phyloP scores from a whole-genome alignment of 2,329 filamentous ascomycete genomes.

The Fusarium longipes region DNA sequence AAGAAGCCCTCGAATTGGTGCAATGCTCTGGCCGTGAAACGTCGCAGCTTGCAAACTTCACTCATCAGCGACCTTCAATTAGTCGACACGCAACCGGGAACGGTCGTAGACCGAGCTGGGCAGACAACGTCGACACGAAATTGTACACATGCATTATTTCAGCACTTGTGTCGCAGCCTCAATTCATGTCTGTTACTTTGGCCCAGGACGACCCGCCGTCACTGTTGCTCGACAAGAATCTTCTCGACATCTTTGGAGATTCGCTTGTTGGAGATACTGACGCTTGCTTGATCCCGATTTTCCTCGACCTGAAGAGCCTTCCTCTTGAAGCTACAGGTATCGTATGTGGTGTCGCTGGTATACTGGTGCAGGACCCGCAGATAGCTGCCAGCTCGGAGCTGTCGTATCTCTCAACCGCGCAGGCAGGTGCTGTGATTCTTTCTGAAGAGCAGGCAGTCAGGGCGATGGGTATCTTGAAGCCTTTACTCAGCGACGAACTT shows the following conservation, averaged over 20 bases:
- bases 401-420: constrained; percentile 89
- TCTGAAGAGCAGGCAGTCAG: constrained; percentile 77
- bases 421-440: constrained; percentile 90
- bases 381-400: constrained; percentile 74
- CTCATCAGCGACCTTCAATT: constrained; percentile 52
- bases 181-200: constrained; percentile 79
- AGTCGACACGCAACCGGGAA: constrained; percentile 54
- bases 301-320: constrained; percentile 82
- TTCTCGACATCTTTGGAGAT: constrained; percentile 75
- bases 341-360: constrained; percentile 90
- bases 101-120: constrained; percentile 59
- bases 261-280: constrained; percentile 80
- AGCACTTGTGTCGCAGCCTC: constrained; percentile 70
- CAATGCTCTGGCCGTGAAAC: constrained; percentile 79
- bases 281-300: constrained; percentile 83
- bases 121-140: constrained; percentile 70
- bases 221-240: constrained; percentile 75
- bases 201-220: constrained; percentile 80
- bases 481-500: constrained; percentile 56
- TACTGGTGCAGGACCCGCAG: constrained; percentile 78
- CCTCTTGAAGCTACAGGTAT: constrained; percentile 93
- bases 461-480: constrained; percentile 76
- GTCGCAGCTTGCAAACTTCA: constrained; percentile 54
- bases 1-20: constrained; percentile 75
- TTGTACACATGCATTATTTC: constrained; percentile 72